Evolutionary conservation across 345 rosid genomes (phyloP), one percentile per base, ranked within the genome.

Genomic region (Conringia planisiliqua): DNA sequence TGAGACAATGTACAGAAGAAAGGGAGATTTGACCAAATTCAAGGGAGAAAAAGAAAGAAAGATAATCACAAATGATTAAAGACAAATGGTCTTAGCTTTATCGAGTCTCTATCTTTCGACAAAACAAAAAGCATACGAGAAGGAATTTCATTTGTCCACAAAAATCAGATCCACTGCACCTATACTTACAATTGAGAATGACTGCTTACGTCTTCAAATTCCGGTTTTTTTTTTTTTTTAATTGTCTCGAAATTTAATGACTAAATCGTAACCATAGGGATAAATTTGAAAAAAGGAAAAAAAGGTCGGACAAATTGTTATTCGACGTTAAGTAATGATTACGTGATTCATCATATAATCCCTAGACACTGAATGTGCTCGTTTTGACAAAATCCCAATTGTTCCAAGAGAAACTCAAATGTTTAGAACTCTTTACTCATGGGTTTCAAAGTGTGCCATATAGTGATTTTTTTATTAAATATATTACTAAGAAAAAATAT

Each of bases 341-440:
- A 75, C 56, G 68, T 59, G 57, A 50, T 62, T 75, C 38, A 39
- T 74, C 73, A 68, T 60, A 50, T 68, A 75, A 75, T 60, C 79
- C 68, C 68, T 68, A 20, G 63, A 48, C 22, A 58, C 51, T 24
- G 40, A 74, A 74, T 36, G 60, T 74, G 26, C 47, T 73, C 42
- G 46, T 73, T 73, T 54, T 48, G 22, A 71, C 14, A 17, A 47
- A 26, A 56, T 35, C 66, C 50, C 42, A 42, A 14, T 42, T 18
- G 69, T 50, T 51, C n/a, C 33, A 18, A 38, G 4, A 30, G 14
- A 62, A 52, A 27, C 32, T 72, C 46, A 63, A 32, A 62, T 72
- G 44, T 72, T 63, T 71, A 14, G 44, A 42, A 63, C 17, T 54
- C 44, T 47, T 51, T n/a, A 12, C 0, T 48, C 10, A 10, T 43